These are phyloP conservation scores for Silene coronaria DNA, from an alignment of 179 eudicot genomes.

Conservation along the genomic window DNA sequence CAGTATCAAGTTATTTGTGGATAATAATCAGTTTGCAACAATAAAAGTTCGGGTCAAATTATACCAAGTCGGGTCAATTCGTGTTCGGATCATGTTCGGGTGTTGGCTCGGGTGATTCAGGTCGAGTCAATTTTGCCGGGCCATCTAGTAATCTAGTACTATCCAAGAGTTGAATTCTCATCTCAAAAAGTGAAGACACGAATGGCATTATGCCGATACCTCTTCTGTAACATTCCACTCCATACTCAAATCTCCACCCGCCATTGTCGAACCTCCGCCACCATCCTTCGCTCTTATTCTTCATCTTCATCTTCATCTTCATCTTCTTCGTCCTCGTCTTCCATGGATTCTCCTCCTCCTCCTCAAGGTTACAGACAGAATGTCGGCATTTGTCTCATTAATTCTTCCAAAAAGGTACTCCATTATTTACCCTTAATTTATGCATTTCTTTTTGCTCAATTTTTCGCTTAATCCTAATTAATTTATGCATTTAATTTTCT, in stretches of 20 bases:
- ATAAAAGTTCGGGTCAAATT: no score
- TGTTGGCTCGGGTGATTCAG: no score
- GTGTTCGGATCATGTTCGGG: no score
- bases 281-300: slow-evolving; percentile 8
- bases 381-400: slow-evolving; percentile 75
- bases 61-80: no score
- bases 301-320: slow-evolving; percentile 31
- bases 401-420: slow-evolving; percentile 39
- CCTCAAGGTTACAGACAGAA: slow-evolving; percentile 59
- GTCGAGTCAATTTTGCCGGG: no score
- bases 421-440: neutral
- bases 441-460: neutral
- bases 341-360: slow-evolving; percentile 70
- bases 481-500: neutral
- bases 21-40: no score
- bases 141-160: no score
- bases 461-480: neutral
- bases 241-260: slow-evolving; percentile 24
- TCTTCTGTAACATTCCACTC: slow-evolving; percentile 14
- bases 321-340: slow-evolving; percentile 29
- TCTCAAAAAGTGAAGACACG: neutral
- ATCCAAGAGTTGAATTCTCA: no score
- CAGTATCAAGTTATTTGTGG: no score
- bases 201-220: slow-evolving; percentile 33
- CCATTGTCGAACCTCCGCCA: neutral